Conservation (phyloP, 1,284 basidiomycete species). For the Polyporus tsugae region DNA sequence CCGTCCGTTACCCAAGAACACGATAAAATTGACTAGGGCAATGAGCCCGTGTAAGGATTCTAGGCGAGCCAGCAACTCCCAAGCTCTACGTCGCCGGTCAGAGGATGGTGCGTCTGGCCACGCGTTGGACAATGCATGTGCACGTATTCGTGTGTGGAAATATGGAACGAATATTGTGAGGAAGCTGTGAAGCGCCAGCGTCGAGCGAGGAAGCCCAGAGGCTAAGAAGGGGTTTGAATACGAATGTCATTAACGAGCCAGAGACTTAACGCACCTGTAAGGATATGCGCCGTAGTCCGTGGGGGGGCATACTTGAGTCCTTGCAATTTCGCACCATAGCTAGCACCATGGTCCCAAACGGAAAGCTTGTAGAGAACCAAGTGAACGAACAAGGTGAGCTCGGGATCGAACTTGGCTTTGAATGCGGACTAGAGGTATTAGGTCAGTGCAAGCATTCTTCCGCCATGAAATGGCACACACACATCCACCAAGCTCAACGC, state of each 20-base stretch:
- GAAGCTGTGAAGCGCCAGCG: conserved; percentile 73
- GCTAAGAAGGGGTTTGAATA: conserved; percentile 47
- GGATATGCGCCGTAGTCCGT: not conserved
- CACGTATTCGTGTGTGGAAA: conserved; percentile 75
- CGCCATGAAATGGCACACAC: conserved; percentile 44
- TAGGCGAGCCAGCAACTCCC: conserved; percentile 73
- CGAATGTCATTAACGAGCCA: not conserved
- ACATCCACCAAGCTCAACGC: conserved; percentile 80
- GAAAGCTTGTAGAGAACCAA: conserved; percentile 86
- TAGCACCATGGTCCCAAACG: conserved; percentile 82
- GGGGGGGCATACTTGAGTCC: conserved; percentile 70
- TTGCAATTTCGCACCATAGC: conserved; percentile 93
- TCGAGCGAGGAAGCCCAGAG: conserved; percentile 66
- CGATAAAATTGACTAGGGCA: conserved; percentile 79
- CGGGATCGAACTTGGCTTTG: conserved; percentile 79
- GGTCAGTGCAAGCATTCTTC: not conserved
- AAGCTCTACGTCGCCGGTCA: conserved; percentile 78
- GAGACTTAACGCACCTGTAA: conserved; percentile 14
- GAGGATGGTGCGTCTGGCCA: conserved; percentile 92
- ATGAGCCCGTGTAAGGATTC: conserved; percentile 73
- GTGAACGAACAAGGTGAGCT: conserved; percentile 81
- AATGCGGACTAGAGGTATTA: conserved; percentile 59
- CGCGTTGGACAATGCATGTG: conserved; percentile 80
- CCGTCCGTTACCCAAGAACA: conserved; percentile 90
- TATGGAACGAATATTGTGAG: conserved; percentile 86